Evolutionary conservation across 208 protist genomes (phyloP), one percentile per base, ranked within the genome.

Genomic region (Novymonas esmeraldas): DNA sequence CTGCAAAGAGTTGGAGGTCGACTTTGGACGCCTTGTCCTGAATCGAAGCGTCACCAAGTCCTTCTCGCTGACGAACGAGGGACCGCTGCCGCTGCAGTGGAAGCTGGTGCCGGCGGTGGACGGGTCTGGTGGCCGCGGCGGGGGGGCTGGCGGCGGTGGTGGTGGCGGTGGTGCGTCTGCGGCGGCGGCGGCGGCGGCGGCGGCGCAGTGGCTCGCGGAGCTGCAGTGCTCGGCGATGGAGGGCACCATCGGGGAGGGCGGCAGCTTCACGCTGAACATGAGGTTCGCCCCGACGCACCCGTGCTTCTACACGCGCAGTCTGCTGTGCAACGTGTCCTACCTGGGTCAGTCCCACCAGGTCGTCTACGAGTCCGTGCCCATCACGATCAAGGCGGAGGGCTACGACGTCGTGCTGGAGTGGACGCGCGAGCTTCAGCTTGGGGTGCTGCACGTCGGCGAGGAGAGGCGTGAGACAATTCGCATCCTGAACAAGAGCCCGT

Each of bases 401-500:
- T 95, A 97, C 72, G 90, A 97, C 70, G 86, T 98, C 0, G 85
- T 98, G 45, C 64, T 98, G 9, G 93, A 95, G 67, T 97, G 94
- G 82, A 95, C 94, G 26, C 65, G 84, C 7, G 85, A 93, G 56
- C 70, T 98, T 44, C 87, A 98, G 71, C 97, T 98, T 48, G 93
- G 92, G 29, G 66, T 93, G 18, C 85, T 95, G 76, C 85, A 94
- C 63, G 93, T 98, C 2, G 91, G 92, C 11, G 94, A 99, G 36
- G 85, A 81, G 28, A 76, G 61, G 44, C 84, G 70, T 59, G 90
- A 92, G 74, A 66, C 46, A 26, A 68, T 97, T 45, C 84, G 87
- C 34, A 76, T 98, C 26, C 71, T 93, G 46, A 99, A 99, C 83
- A 95, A 93, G 65, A 90, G 95, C 54, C 94, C 97, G 69, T 98